Conservation (phyloP, 345 rosid species). For the Firmiana major region DNA sequence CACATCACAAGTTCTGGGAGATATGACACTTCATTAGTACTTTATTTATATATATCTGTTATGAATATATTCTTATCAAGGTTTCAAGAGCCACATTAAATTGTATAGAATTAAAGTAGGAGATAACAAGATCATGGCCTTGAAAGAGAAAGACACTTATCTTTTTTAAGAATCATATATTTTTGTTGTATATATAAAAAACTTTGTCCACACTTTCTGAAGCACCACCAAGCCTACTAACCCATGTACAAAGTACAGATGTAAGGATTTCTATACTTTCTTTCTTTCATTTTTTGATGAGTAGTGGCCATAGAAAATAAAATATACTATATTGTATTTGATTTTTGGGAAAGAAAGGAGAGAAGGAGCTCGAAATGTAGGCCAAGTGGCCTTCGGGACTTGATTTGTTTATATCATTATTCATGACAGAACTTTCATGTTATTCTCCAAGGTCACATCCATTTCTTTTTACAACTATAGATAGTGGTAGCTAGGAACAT, state of each 20-base stretch:
- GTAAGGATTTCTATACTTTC: neutral
- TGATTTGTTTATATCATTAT: conserved; percentile 8
- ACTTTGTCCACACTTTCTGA: conserved; percentile 11
- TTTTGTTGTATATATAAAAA: neutral
- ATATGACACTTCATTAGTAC: neutral
- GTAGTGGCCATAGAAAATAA: neutral
- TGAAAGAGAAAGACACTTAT: neutral
- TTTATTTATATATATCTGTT: neutral
- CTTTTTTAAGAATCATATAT: neutral
- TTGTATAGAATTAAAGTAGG: neutral
- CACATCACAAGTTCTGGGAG: neutral
- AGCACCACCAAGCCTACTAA: conserved; percentile 8
- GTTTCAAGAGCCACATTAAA: neutral
- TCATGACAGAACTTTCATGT: neutral
- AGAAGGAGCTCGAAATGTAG: neutral
- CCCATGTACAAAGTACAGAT: conserved; percentile 7
- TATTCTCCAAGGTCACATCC: conserved; percentile 12
- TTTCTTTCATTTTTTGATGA: neutral
- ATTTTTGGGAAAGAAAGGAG: neutral
- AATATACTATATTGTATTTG: neutral
- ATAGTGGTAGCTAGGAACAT: neutral
- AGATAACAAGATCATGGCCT: neutral
- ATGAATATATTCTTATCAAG: neutral
- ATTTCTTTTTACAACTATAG: neutral
- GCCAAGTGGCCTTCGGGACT: neutral